phyloP scores from a whole-genome alignment of 768 basidiomycete genomes.

The Podaxis pistillaris region DNA sequence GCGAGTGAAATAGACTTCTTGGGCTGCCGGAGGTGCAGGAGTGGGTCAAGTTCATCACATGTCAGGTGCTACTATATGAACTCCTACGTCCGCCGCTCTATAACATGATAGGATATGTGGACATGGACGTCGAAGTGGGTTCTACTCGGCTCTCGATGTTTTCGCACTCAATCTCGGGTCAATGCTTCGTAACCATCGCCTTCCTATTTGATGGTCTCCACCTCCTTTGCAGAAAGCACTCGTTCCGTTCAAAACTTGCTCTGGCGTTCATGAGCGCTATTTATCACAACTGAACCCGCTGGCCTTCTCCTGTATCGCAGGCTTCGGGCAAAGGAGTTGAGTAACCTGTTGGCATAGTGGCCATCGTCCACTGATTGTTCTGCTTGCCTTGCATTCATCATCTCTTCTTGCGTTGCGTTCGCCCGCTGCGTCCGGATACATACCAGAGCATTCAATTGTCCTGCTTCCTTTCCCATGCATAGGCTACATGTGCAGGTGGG shows the following conservation, averaged over 20 bases:
- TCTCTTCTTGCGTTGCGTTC: neutral
- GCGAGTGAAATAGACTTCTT: neutral
- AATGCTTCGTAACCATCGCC: neutral
- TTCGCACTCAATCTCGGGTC: neutral
- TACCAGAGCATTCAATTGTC: neutral
- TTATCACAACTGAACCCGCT: neutral
- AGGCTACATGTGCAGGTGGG: neutral
- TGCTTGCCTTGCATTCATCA: neutral
- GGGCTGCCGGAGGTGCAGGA: neutral
- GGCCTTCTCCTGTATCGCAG: neutral
- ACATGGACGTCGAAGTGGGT: neutral
- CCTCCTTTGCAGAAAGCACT: neutral
- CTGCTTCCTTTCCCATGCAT: neutral
- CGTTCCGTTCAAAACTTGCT: neutral
- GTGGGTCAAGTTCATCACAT: neutral
- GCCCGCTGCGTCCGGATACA: neutral
- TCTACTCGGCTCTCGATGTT: neutral
- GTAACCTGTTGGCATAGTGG: neutral
- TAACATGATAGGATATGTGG: neutral
- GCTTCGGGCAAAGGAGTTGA: neutral
- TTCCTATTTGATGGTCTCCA: neutral
- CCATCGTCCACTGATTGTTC: neutral
- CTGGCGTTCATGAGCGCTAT: neutral
- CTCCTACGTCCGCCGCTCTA: neutral
- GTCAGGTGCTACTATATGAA: neutral